Evolutionary conservation across 2,329 filamentous ascomycete species (phyloP).

Genomic region (Xylaria sp.): DNA sequence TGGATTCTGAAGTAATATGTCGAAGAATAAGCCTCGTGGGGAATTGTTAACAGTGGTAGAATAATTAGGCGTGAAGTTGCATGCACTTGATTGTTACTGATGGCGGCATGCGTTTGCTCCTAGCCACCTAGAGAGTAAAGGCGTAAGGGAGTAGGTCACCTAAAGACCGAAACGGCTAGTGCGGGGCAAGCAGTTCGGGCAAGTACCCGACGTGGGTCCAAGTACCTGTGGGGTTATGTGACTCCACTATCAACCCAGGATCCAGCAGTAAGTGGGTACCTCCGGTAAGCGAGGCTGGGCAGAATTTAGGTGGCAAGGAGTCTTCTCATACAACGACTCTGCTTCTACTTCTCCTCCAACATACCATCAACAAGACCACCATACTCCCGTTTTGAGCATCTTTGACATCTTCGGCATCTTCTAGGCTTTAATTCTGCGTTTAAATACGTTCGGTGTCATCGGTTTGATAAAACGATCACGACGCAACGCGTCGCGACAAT

Average conservation of each 20-base stretch:
- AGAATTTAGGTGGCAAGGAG: conserved; percentile 24
- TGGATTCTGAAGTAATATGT: background rate
- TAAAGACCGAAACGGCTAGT: conserved; percentile 28
- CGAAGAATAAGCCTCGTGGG: background rate
- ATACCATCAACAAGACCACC: background rate
- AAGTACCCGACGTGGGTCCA: background rate
- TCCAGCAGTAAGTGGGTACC: background rate
- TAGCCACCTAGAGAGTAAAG: background rate
- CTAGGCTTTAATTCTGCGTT: background rate
- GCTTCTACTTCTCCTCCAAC: background rate
- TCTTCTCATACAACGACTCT: conserved; percentile 1
- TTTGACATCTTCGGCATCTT: background rate
- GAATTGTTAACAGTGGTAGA: conserved; percentile 10
- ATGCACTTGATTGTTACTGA: conserved; percentile 7
- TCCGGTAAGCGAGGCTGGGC: conserved; percentile 18
- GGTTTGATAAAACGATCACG: background rate
- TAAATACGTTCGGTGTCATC: background rate
- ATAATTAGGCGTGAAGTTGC: conserved; percentile 2
- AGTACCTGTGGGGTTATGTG: background rate
- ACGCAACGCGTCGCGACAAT: conserved; percentile 20
- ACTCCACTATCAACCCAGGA: background rate
- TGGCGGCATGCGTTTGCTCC: conserved; percentile 13
- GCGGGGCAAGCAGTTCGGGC: conserved; percentile 26
- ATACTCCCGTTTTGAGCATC: background rate
- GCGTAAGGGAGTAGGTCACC: background rate